Conservation (phyloP, 495 filamentous ascomycete species). For the Sordaria brevicollis region DNA sequence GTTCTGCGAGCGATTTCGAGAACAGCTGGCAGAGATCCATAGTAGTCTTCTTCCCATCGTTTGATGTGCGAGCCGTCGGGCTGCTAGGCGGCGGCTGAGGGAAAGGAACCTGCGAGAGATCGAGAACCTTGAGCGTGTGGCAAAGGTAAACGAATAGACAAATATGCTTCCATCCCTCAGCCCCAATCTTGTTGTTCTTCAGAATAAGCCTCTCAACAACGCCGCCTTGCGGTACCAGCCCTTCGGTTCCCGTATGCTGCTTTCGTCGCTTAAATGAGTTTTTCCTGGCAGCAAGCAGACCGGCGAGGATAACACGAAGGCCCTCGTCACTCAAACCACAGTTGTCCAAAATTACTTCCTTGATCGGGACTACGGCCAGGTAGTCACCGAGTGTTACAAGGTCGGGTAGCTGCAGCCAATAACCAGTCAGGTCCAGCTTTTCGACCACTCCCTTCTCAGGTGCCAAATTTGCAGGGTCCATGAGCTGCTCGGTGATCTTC, state of each 20-base stretch:
- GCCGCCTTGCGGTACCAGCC: constrained; percentile 41
- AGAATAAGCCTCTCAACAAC: constrained; percentile 78
- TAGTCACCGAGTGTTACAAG: constrained; percentile 83
- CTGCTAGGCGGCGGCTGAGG: constrained; percentile 33
- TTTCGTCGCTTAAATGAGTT: constrained; percentile 36
- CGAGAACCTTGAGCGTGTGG: constrained; percentile 72
- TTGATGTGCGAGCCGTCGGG: background rate
- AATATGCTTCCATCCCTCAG: constrained; percentile 86
- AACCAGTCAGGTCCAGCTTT: constrained; percentile 73
- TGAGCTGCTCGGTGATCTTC: constrained; percentile 77
- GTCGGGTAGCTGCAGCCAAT: constrained; percentile 72
- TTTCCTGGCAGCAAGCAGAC: constrained; percentile 69
- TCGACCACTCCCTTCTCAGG: constrained; percentile 59
- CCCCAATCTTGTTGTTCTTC: constrained; percentile 84
- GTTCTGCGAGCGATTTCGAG: constrained; percentile 61
- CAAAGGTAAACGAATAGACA: constrained; percentile 85
- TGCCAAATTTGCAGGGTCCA: constrained; percentile 50
- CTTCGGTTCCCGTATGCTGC: constrained; percentile 24
- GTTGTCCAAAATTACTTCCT: constrained; percentile 73
- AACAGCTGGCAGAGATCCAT: constrained; percentile 41
- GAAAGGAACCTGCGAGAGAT: constrained; percentile 78
- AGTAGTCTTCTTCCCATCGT: constrained; percentile 6
- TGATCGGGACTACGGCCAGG: constrained; percentile 84
- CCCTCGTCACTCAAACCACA: constrained; percentile 80
- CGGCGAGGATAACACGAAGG: constrained; percentile 75